A percentile compares a stretch with the other conserved stretches of the same genome.
phyloP scores from a whole-genome alignment of 108 stramenopile species.

The Nitzschia palea region DNA sequence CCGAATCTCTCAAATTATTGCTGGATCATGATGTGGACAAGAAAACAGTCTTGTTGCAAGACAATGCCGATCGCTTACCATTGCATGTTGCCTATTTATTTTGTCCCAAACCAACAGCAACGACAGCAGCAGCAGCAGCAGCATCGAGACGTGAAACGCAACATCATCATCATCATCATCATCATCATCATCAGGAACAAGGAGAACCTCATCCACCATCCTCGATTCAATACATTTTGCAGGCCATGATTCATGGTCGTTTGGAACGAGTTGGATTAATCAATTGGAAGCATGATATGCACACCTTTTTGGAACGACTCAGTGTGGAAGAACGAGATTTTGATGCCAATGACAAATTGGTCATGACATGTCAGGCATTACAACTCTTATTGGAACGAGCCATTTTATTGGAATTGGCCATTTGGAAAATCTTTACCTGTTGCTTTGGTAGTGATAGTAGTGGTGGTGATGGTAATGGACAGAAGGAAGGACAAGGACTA shows the following conservation, averaged over 20 bases:
- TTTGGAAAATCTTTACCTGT: slow-evolving; percentile 59
- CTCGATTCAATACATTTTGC: slow-evolving; percentile 34
- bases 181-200: slow-evolving; percentile 3
- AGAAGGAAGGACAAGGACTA: neutral
- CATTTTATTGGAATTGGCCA: slow-evolving; percentile 49
- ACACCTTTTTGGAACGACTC: slow-evolving; percentile 34
- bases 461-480: slow-evolving; percentile 4
- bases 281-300: slow-evolving; percentile 53
- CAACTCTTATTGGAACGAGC: slow-evolving; percentile 39
- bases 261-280: slow-evolving; percentile 51
- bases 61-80: slow-evolving; percentile 54
- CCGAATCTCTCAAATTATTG: slow-evolving; percentile 42
- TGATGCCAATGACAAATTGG: slow-evolving; percentile 55
- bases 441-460: slow-evolving; percentile 29
- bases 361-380: slow-evolving; percentile 44
- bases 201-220: slow-evolving; percentile 7
- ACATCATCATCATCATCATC: neutral
- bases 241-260: slow-evolving; percentile 52
- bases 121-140: slow-evolving; percentile 20
- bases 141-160: too few relatives aligned
- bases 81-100: slow-evolving; percentile 53
- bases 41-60: slow-evolving; percentile 41
- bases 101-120: neutral
- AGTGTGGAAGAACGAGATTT: slow-evolving; percentile 51
- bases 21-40: slow-evolving; percentile 41